phyloP scores from a whole-genome alignment of 106 monocot genomes.

The Dioscorea dumetorum region DNA sequence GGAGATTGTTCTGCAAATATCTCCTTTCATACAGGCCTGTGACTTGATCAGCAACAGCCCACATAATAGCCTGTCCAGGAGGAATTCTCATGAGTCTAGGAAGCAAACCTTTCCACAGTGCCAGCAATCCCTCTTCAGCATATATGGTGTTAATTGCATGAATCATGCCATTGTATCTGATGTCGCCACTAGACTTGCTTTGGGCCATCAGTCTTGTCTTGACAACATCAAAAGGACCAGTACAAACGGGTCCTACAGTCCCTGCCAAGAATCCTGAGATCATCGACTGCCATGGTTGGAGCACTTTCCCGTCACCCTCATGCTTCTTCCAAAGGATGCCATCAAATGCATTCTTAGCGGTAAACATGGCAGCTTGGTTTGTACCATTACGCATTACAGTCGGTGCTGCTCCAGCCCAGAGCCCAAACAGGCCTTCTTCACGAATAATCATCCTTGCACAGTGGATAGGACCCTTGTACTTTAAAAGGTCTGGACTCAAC shows the following conservation, averaged over 20 bases:
- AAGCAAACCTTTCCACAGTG: constrained; percentile 88
- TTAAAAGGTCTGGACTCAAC: constrained; percentile 50
- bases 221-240: constrained; percentile 95
- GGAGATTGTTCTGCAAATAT: constrained; percentile 24
- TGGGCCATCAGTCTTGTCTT: constrained; percentile 98
- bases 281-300: constrained; percentile 98
- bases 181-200: constrained; percentile 33
- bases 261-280: constrained; percentile 91
- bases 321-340: constrained; percentile 81
- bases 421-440: constrained; percentile 78
- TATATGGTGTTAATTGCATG: constrained; percentile 78
- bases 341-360: constrained; percentile 80
- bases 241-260: constrained; percentile 79
- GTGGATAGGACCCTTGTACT: constrained; percentile 85
- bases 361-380: constrained; percentile 97
- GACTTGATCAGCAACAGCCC: constrained; percentile 95
- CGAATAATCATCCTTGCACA: constrained; percentile 73
- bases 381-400: constrained; percentile 95
- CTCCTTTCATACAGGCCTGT: constrained; percentile 81
- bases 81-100: constrained; percentile 97
- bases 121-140: constrained; percentile 72
- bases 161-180: constrained; percentile 76
- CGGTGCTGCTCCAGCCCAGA: constrained; percentile 91
- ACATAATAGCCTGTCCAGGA: constrained; percentile 92
- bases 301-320: constrained; percentile 78